These are phyloP conservation scores for Moesziomyces sp. DNA, from an alignment of 1,284 basidiomycete genomes.

Conservation along the genomic window DNA sequence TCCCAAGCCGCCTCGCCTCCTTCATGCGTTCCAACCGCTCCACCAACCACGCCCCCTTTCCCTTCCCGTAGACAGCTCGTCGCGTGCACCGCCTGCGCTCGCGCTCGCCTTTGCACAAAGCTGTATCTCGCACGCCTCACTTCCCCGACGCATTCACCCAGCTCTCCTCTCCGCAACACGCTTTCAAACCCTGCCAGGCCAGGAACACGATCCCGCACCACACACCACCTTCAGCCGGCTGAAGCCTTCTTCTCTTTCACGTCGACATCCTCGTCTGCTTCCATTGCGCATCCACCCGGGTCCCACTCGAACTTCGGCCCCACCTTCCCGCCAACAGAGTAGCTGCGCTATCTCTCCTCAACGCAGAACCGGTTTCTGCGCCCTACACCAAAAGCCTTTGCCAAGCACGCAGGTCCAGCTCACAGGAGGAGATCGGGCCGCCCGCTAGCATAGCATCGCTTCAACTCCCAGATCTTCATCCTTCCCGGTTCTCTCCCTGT, in stretches of 20 bases:
- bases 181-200: no score
- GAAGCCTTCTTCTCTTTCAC: slow-evolving; percentile 5
- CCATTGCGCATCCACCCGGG: neutral
- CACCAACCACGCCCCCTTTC: neutral
- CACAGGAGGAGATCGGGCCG: slow-evolving; percentile 16
- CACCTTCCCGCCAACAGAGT: neutral
- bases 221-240: slow-evolving; percentile 22
- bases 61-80: neutral
- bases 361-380: neutral
- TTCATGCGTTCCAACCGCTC: neutral
- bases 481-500: neutral
- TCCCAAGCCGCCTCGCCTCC: no score
- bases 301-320: neutral
- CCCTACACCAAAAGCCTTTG: neutral
- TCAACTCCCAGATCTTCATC: no score
- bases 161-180: no score
- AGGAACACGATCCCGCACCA: neutral
- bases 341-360: neutral
- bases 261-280: neutral
- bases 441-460: neutral
- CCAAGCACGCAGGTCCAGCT: slow-evolving; percentile 9
- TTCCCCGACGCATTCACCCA: neutral
- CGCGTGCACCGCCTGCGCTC: neutral
- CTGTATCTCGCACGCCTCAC: neutral
- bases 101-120: neutral